These are phyloP conservation scores for Thinopyrum obtusiflorum DNA, from an alignment of 202 grass and related monocot species.

Conservation along the genomic window DNA sequence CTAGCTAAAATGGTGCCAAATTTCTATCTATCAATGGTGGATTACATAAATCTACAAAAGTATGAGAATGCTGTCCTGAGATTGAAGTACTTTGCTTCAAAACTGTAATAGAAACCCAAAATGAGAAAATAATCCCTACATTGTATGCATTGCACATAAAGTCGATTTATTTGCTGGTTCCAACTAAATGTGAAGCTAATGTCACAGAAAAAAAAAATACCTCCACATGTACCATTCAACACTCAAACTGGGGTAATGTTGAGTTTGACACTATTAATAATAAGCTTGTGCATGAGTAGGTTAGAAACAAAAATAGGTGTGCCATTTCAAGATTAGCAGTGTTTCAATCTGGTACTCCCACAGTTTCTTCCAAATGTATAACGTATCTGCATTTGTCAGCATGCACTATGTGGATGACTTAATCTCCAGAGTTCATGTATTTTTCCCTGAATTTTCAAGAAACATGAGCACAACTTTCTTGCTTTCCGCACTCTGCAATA, in stretches of 20 bases:
- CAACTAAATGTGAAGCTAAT: constrained; percentile 6
- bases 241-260: neutral
- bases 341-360: neutral
- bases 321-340: neutral
- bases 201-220: neutral
- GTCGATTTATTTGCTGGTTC: too few relatives aligned
- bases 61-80: neutral
- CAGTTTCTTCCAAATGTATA: neutral
- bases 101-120: neutral
- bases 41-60: neutral
- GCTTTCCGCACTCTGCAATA: neutral
- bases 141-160: neutral
- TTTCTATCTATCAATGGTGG: neutral
- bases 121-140: neutral
- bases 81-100: neutral
- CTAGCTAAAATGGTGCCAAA: neutral
- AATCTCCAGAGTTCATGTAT: neutral
- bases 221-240: neutral
- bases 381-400: neutral
- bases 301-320: neutral
- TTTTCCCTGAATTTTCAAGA: neutral
- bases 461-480: neutral
- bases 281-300: neutral
- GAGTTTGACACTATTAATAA: neutral
- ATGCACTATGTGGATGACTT: neutral